phyloP scores from a whole-genome alignment of 192 early-diverging fungal species.

The Blastocladiella britannica region DNA sequence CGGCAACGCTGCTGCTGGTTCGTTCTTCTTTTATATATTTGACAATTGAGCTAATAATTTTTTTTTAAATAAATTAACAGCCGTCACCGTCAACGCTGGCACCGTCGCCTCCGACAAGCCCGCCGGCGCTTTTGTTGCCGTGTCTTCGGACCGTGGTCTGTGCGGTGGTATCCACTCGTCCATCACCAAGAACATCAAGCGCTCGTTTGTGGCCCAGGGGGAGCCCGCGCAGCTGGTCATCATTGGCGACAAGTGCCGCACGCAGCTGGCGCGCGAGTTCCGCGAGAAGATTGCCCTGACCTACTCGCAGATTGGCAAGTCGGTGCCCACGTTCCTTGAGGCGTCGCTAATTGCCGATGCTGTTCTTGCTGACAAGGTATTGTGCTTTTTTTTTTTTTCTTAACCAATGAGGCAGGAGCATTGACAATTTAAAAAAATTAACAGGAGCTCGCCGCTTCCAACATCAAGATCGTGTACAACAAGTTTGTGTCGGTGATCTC shows the following conservation, averaged over 20 bases:
- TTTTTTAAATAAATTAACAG: slow-evolving; percentile 16
- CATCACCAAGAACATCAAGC: slow-evolving; percentile 64
- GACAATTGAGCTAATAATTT: slow-evolving; percentile 2
- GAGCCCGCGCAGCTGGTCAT: slow-evolving; percentile 38
- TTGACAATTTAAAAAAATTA: neutral
- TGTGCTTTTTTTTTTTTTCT: neutral
- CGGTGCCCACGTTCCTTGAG: slow-evolving; percentile 71
- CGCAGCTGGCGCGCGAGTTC: slow-evolving; percentile 60
- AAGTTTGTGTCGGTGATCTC: slow-evolving; percentile 82
- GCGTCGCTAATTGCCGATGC: slow-evolving; percentile 58
- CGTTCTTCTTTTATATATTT: slow-evolving; percentile 13
- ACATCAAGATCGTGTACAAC: slow-evolving; percentile 75
- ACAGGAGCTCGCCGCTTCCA: slow-evolving; percentile 40
- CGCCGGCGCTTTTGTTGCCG: slow-evolving; percentile 52
- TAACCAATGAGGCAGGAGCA: neutral
- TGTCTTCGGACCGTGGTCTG: slow-evolving; percentile 91
- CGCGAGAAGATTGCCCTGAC: slow-evolving; percentile 55
- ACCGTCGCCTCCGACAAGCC: slow-evolving; percentile 38
- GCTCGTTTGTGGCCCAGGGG: slow-evolving; percentile 15
- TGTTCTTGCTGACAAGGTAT: slow-evolving; percentile 25
- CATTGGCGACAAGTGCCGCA: slow-evolving; percentile 84
- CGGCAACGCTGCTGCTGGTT: slow-evolving; percentile 39
- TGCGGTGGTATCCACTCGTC: slow-evolving; percentile 97
- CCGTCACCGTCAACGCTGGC: slow-evolving; percentile 50
- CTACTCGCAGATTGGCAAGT: slow-evolving; percentile 86